Base-by-base conservation (phyloP, 768 basidiomycete species). In the Rhodocollybia butyracea region DNA sequence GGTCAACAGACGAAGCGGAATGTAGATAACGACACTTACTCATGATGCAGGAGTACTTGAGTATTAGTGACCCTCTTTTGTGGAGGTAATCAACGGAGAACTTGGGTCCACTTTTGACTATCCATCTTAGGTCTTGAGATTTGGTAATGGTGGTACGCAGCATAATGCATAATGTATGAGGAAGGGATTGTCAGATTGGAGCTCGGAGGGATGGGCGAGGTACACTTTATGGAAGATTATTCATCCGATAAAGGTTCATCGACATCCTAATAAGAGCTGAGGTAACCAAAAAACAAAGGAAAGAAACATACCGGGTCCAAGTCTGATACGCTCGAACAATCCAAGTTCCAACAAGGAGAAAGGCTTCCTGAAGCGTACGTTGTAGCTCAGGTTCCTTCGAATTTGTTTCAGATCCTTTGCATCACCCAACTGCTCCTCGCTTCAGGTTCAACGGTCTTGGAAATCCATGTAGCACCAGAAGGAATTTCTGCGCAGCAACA, bases 91-190 rank as follows among this genome's bases (percentile, higher is more conserved):
- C 97, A 36, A 89, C 89, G 63, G 94, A 98, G 70, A 99, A 99
- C n/a, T n/a, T n/a, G n/a, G n/a, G n/a, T 1, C 97, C 97, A 27
- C 86, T 84, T 70, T 94, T 93, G 59, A 97, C 86, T 19, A 98
- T 91, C 97, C 96, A 99, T 24, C 97, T 96, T 7, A n/a, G n/a
- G n/a, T n/a, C n/a, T n/a, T n/a, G 98, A 79, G 4, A 94, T 94
- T 15, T 95, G 84, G 66, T 90, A 98, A 69, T 98, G 94, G 67
- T 98, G 96, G 64, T 95, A 97, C 3, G 84, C 84, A 46, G 87
- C 84, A 63, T 98, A 99, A 63, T 91, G 81, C n/a, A n/a, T n/a
- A n/a, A n/a, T n/a, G n/a, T n/a, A n/a, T n/a, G n/a, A n/a, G n/a
- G n/a, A n/a, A n/a, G n/a, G 94, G 94, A 66, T 95, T 96, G 71